Evolutionary conservation across 164 flowering plant genomes (phyloP).

Genomic region (Piper longum): DNA sequence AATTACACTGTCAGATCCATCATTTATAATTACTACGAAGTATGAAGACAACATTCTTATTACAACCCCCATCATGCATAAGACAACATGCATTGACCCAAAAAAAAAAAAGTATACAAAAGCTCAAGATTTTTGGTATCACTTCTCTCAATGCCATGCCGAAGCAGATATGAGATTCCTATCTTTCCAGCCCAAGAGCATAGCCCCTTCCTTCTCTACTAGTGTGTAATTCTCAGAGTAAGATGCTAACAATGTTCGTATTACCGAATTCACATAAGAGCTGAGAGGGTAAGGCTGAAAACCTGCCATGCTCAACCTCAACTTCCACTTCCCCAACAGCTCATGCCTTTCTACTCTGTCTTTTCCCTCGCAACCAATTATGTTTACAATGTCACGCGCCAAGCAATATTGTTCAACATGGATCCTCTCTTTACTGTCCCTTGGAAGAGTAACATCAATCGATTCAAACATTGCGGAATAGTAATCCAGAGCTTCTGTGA

Average conservation of each 20-base stretch:
- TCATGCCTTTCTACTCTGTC: slow-evolving; percentile 77
- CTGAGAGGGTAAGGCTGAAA: slow-evolving; percentile 52
- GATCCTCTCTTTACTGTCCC: slow-evolving; percentile 48
- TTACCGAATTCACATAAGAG: slow-evolving; percentile 47
- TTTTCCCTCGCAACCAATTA: slow-evolving; percentile 64
- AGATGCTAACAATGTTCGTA: slow-evolving; percentile 27
- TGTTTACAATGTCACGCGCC: slow-evolving; percentile 67
- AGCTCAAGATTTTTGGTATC: not conserved
- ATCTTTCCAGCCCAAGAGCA: slow-evolving; percentile 60
- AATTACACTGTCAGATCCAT: too few relatives aligned
- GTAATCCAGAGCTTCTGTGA: slow-evolving; percentile 42
- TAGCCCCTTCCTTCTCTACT: slow-evolving; percentile 59
- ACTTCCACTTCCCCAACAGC: slow-evolving; percentile 69
- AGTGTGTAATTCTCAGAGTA: slow-evolving; percentile 54
- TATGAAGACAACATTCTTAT: too few relatives aligned
- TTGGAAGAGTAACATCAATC: slow-evolving; percentile 39
- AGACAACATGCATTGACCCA: too few relatives aligned
- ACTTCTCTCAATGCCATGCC: slow-evolving; percentile 47
- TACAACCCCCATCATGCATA: not conserved
- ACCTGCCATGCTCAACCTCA: slow-evolving; percentile 70
- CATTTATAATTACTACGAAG: too few relatives aligned
- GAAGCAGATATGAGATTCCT: slow-evolving; percentile 58
- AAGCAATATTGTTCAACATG: slow-evolving; percentile 62
- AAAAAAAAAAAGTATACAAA: not conserved
- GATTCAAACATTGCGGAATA: slow-evolving; percentile 80